Conservation (phyloP, 2,329 filamentous ascomycete species). For the Ophiostoma piceae region DNA sequence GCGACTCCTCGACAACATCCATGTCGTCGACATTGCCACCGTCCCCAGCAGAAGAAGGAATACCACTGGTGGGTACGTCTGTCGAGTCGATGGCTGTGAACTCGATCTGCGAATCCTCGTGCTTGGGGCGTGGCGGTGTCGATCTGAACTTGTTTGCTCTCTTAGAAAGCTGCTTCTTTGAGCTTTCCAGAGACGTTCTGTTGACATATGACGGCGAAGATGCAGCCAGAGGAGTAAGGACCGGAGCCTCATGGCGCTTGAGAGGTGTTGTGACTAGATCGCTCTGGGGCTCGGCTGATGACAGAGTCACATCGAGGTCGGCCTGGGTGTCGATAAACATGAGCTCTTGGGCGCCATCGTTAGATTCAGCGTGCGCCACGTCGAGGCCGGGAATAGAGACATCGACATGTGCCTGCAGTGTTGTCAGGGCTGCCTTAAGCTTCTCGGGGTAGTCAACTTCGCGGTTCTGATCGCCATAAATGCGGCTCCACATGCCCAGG, state of each 20-base stretch:
- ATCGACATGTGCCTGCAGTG: conserved; percentile 51
- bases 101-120: conserved; percentile 77
- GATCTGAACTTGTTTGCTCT: conserved; percentile 28
- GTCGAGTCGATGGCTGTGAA: conserved; percentile 64
- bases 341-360: conserved; percentile 33
- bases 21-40: background rate
- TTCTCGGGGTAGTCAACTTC: conserved; percentile 58
- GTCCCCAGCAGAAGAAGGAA: conserved; percentile 25
- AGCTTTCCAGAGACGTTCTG: background rate
- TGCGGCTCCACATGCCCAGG: conserved; percentile 60
- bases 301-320: conserved; percentile 35
- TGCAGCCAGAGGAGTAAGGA: conserved; percentile 17
- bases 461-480: conserved; percentile 55
- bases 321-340: conserved; percentile 48
- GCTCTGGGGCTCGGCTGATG: conserved; percentile 29
- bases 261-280: conserved; percentile 27
- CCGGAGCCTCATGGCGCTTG: conserved; percentile 26
- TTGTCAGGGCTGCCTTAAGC: conserved; percentile 58
- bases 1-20: conserved; percentile 50
- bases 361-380: conserved; percentile 36
- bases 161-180: background rate
- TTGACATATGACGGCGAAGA: conserved; percentile 23
- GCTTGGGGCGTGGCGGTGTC: conserved; percentile 52
- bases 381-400: conserved; percentile 44
- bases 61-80: conserved; percentile 34